phyloP scores from a whole-genome alignment of 345 rosid genomes.

The Leavenworthia alabamica region DNA sequence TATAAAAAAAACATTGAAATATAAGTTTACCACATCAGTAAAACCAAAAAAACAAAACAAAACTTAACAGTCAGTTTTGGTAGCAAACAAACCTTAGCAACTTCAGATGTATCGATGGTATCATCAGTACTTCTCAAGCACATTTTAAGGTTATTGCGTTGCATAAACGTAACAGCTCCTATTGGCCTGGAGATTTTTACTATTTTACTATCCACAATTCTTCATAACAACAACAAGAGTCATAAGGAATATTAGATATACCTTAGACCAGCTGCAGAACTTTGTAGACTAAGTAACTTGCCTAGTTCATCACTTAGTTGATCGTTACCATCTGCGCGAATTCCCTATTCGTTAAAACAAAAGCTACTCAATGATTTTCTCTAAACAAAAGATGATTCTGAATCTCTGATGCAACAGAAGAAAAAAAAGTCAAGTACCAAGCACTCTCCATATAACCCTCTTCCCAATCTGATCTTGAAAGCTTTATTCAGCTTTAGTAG shows the following conservation, averaged over 20 bases:
- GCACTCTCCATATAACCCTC: slow-evolving; percentile 94
- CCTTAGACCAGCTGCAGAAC: slow-evolving; percentile 79
- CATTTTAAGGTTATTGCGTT: slow-evolving; percentile 73
- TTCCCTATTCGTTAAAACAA: slow-evolving; percentile 42
- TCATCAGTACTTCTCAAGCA: slow-evolving; percentile 67
- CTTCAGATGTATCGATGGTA: slow-evolving; percentile 63
- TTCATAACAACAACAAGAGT: not conserved
- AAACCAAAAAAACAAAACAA: not conserved
- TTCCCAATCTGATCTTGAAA: slow-evolving; percentile 57
- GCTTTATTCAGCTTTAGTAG: slow-evolving; percentile 54
- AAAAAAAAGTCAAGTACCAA: slow-evolving; percentile 40
- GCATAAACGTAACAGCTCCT: slow-evolving; percentile 73
- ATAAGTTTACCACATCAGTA: not conserved
- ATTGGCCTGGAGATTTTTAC: slow-evolving; percentile 49
- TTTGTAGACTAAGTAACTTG: slow-evolving; percentile 65
- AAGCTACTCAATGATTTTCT: not conserved
- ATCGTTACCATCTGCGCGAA: slow-evolving; percentile 66
- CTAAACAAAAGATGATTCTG: not conserved
- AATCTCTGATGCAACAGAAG: not conserved
- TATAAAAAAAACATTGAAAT: not conserved
- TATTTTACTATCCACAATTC: not conserved
- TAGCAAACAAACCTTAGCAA: slow-evolving; percentile 57
- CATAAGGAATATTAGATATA: slow-evolving; percentile 17
- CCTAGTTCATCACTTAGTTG: slow-evolving; percentile 62
- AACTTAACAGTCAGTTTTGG: not conserved